Conservation (phyloP, 2,329 filamentous ascomycete species). For the Penicillium glabrum region DNA sequence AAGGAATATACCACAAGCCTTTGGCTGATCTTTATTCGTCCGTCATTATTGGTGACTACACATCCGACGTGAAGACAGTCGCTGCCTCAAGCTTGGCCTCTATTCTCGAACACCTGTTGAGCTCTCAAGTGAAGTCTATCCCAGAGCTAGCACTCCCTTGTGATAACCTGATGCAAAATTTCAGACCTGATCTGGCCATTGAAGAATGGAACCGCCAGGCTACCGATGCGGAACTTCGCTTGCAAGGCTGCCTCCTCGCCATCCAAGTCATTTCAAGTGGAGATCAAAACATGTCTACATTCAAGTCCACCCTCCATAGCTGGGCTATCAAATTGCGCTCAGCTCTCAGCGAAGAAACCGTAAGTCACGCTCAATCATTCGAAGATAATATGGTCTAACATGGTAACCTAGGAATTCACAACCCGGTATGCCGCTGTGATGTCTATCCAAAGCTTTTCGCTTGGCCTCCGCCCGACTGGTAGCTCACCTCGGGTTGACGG, state of each 20-base stretch:
- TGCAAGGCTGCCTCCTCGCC: conserved; percentile 40
- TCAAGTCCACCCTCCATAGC: conserved; percentile 26
- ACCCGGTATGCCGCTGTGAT: conserved; percentile 38
- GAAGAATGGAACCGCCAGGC: conserved; percentile 37
- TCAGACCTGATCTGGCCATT: conserved; percentile 23
- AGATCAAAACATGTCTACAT: conserved; percentile 6
- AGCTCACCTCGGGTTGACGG: conserved; percentile 21
- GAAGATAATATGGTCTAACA: neutral
- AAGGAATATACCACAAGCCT: conserved; percentile 20
- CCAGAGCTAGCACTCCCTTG: conserved; percentile 28
- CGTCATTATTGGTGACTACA: conserved; percentile 26
- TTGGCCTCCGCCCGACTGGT: conserved; percentile 42
- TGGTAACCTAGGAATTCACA: conserved; percentile 35
- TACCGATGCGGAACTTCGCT: conserved; percentile 36
- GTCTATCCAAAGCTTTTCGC: conserved; percentile 36
- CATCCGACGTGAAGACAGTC: conserved; percentile 27
- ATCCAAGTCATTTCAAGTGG: conserved; percentile 18
- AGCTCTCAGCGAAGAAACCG: conserved; percentile 43
- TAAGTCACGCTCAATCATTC: conserved; percentile 19
- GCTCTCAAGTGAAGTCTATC: conserved; percentile 13
- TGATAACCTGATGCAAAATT: conserved; percentile 24
- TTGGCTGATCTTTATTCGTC: conserved; percentile 32
- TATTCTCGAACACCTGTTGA: conserved; percentile 29
- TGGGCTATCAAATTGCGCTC: conserved; percentile 38
- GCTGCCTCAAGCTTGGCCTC: conserved; percentile 36